Percentiles rank a stretch among this genome's conserved stretches.
These are phyloP conservation scores for Leishmania amazonensis DNA, from an alignment of 208 protist genomes.

Conservation along the genomic window DNA sequence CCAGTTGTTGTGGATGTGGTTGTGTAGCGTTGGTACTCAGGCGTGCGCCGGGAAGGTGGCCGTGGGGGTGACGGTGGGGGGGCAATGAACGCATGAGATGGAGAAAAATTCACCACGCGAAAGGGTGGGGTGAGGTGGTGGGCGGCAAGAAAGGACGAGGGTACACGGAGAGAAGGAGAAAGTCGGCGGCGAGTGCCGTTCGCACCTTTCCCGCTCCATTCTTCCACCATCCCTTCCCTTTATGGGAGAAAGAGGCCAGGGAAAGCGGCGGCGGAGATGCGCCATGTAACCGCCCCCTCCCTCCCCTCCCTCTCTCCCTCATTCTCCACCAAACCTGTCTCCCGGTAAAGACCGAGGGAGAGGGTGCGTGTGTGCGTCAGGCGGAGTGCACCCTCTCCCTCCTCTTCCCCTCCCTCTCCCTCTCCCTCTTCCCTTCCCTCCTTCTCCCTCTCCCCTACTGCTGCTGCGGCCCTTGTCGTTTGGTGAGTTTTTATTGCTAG, in stretches of 20 bases:
- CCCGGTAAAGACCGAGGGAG: background rate
- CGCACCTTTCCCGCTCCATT: background rate
- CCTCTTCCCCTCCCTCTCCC: background rate
- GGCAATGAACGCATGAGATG: background rate
- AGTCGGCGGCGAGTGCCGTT: background rate
- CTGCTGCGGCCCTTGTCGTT: background rate
- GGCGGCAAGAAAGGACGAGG: background rate
- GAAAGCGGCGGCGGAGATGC: background rate
- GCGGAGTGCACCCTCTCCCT: background rate
- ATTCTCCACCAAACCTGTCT: background rate
- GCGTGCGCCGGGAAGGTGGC: background rate
- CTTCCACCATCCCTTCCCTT: background rate
- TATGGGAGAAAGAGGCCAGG: background rate
- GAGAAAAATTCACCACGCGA: background rate
- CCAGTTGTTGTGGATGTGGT: background rate
- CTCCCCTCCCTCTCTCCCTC: background rate
- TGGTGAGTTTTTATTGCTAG: background rate
- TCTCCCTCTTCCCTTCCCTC: background rate
- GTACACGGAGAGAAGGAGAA: background rate
- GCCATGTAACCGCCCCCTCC: background rate
- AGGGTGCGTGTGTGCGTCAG: background rate
- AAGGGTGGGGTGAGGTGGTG: background rate
- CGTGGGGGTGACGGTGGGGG: background rate
- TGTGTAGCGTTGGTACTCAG: background rate
- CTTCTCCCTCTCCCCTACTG: background rate